Conservation (phyloP, 2,329 filamentous ascomycete genomes). For the Didymosphaeria variabile region DNA sequence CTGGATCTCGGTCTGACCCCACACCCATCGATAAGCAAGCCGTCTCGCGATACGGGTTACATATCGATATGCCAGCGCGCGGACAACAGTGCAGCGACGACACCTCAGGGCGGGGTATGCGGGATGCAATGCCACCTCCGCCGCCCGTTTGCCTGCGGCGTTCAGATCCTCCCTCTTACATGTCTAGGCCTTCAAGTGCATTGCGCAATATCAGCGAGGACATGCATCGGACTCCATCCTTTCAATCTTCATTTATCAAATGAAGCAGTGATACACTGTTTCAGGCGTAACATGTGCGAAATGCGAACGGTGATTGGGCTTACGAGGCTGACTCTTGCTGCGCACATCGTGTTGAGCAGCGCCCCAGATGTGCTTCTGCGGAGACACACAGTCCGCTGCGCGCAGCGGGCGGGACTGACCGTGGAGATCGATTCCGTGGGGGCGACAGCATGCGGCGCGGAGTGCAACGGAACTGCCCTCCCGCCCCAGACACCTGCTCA, state of each 20-base stretch:
- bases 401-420: conserved; percentile 1
- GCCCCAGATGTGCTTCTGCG: background rate
- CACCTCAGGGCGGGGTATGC: conserved; percentile 11
- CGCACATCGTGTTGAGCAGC: background rate
- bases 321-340: conserved; percentile 7
- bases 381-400: background rate
- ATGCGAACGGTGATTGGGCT: conserved; percentile 12
- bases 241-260: background rate
- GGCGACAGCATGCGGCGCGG: background rate
- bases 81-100: conserved; percentile 6
- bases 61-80: conserved; percentile 12
- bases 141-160: background rate
- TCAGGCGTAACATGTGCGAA: background rate
- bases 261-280: background rate
- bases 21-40: conserved; percentile 13
- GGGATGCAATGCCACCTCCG: conserved; percentile 5
- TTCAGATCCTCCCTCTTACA: background rate
- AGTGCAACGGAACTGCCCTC: background rate
- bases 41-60: background rate
- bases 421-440: conserved; percentile 10
- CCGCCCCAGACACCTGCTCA: background rate
- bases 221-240: conserved; percentile 5
- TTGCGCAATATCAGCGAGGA: background rate
- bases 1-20: conserved; percentile 1
- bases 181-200: background rate